Conservation (phyloP, 1,139 yeast species). For the Geotrichum bryndzae region DNA sequence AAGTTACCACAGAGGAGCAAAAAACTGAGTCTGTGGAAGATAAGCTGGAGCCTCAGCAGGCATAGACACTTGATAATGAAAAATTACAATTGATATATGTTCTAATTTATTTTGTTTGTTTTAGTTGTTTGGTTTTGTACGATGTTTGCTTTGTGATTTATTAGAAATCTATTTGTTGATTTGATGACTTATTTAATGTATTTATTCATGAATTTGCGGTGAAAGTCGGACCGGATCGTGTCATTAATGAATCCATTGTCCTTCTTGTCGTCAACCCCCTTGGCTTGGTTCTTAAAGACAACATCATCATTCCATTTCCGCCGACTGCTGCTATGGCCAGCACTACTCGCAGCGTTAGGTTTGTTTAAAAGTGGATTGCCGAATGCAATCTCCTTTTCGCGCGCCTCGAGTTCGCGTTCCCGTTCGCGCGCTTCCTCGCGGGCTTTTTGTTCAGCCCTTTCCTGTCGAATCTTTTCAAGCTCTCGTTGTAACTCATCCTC, state of each 20-base stretch:
- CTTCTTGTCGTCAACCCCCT: constrained; percentile 23
- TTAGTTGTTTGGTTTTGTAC: background rate
- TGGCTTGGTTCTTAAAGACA: constrained; percentile 41
- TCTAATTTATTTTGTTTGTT: background rate
- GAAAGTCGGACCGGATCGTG: constrained; percentile 61
- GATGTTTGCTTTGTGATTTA: background rate
- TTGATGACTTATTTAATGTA: constrained; percentile 43
- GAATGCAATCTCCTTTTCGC: constrained; percentile 35
- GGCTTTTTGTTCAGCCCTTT: constrained; percentile 37
- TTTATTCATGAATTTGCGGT: constrained; percentile 62
- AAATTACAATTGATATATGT: background rate
- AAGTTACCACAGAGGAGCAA: background rate
- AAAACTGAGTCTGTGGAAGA: background rate
- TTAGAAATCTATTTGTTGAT: background rate
- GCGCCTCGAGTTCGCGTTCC: constrained; percentile 34
- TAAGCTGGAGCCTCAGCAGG: background rate
- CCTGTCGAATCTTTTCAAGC: constrained; percentile 47
- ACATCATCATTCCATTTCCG: constrained; percentile 45
- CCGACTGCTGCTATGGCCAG: constrained; percentile 27
- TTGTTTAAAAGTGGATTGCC: constrained; percentile 44
- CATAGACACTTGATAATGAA: background rate
- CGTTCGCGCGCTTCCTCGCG: constrained; percentile 32
- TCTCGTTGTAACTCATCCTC: constrained; percentile 44
- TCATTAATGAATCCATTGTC: constrained; percentile 53
- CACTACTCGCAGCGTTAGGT: constrained; percentile 4